Percentiles rank a stretch among this genome's conserved stretches.
phyloP scores from a whole-genome alignment of 257 asterid genomes.

The Solanum ossicruentum region DNA sequence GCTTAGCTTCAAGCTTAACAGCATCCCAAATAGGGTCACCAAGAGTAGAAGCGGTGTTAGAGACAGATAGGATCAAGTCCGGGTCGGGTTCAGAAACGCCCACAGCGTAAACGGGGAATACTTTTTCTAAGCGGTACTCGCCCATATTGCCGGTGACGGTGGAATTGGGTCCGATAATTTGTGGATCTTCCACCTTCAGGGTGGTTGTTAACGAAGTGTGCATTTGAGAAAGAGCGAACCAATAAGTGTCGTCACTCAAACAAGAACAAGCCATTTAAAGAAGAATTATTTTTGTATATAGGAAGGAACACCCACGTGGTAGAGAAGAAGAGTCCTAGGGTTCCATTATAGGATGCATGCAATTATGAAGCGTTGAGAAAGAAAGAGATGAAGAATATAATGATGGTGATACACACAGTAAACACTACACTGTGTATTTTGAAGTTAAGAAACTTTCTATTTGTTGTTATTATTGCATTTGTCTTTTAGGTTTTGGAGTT shows the following conservation, averaged over 20 bases:
- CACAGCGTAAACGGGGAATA: slow-evolving; percentile 38
- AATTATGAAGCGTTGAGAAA: not conserved
- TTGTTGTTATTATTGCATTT: not conserved
- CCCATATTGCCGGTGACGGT: not conserved
- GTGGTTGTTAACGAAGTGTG: not conserved
- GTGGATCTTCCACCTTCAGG: not conserved
- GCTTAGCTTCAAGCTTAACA: slow-evolving; percentile 21
- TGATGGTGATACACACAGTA: not conserved
- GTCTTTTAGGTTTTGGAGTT: not conserved
- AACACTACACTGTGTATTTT: not conserved
- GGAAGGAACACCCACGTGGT: not conserved
- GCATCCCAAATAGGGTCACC: slow-evolving; percentile 44
- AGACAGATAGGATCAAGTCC: slow-evolving; percentile 18
- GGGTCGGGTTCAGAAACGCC: slow-evolving; percentile 32
- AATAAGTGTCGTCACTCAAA: slow-evolving; percentile 9
- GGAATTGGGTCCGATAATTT: not conserved
- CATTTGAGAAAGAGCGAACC: slow-evolving; percentile 14
- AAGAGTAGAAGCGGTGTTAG: slow-evolving; percentile 18
- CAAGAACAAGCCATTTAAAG: slow-evolving; percentile 21
- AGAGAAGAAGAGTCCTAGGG: not conserved
- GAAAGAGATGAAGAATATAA: not conserved
- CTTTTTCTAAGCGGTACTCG: slow-evolving; percentile 16
- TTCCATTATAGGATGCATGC: slow-evolving; percentile 4
- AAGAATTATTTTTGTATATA: too few relatives aligned
- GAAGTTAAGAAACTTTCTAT: not conserved